phyloP scores from a whole-genome alignment of 2,329 filamentous ascomycete genomes.

The Didymella exigua region DNA sequence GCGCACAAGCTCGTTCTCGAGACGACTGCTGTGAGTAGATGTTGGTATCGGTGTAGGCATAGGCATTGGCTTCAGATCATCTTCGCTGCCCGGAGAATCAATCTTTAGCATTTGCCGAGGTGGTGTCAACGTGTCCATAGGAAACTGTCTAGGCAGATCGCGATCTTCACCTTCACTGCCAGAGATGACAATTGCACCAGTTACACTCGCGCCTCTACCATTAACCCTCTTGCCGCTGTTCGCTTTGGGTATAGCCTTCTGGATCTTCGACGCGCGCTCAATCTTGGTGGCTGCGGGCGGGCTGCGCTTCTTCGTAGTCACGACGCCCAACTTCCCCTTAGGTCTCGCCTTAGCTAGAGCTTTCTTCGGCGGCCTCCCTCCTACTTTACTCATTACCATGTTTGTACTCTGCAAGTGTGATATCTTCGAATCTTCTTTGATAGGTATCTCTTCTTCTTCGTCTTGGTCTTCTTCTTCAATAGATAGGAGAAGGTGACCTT shows the following conservation, averaged over 20 bases:
- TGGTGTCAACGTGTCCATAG: neutral
- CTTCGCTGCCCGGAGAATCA: neutral
- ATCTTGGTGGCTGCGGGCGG: neutral
- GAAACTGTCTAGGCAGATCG: neutral
- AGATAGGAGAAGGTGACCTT: neutral
- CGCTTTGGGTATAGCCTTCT: neutral
- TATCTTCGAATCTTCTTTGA: neutral
- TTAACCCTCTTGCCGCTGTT: conserved; percentile 2
- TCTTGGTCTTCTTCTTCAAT: neutral
- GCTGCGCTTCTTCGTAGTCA: neutral
- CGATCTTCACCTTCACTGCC: neutral
- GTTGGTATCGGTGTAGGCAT: neutral
- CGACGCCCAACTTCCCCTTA: neutral
- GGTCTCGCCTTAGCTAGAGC: neutral
- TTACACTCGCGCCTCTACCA: neutral
- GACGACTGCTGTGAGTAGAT: neutral
- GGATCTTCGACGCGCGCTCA: neutral
- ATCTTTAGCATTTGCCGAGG: neutral
- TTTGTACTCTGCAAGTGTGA: neutral
- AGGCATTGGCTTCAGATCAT: neutral
- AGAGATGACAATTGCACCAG: neutral
- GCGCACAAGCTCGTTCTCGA: neutral
- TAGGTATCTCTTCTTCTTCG: neutral
- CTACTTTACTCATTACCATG: neutral
- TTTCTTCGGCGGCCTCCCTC: neutral